Conservation (phyloP, 805 yeast species). For the Candida quercuum region DNA sequence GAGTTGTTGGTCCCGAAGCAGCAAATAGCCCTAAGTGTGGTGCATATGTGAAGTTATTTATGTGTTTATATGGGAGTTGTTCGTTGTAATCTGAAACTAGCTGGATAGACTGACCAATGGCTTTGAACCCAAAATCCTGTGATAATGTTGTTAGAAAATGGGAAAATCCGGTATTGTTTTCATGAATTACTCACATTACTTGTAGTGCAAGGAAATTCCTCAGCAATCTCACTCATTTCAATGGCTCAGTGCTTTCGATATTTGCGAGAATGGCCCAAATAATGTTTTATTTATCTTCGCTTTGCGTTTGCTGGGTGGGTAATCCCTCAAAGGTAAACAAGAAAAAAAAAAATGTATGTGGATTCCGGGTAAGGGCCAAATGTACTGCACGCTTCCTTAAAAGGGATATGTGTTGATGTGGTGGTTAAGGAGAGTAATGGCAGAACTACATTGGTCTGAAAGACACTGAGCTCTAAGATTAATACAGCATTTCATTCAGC, state of each 20-base stretch:
- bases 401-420: no score
- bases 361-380: no score
- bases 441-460: no score
- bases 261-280: not conserved
- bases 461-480: no score
- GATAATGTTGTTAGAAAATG: conserved; percentile 8
- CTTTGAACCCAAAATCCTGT: conserved; percentile 40
- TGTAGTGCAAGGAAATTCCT: conserved; percentile 13
- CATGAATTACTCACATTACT: conserved; percentile 19
- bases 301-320: no score
- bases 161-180: no score
- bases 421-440: no score
- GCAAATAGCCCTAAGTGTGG: conserved; percentile 28
- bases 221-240: conserved; percentile 13
- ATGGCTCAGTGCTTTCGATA: no score
- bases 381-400: no score
- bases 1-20: conserved; percentile 31
- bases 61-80: conserved; percentile 27
- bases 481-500: no score
- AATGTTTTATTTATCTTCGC: not conserved
- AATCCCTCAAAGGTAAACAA: no score
- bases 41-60: conserved; percentile 34
- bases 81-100: conserved; percentile 33
- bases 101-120: conserved; percentile 26
- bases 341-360: no score